Percentiles rank a stretch among this genome's conserved stretches.
These are phyloP conservation scores for Citrus mangshanensis DNA, from an alignment of 345 rosid species.

Conservation along the genomic window DNA sequence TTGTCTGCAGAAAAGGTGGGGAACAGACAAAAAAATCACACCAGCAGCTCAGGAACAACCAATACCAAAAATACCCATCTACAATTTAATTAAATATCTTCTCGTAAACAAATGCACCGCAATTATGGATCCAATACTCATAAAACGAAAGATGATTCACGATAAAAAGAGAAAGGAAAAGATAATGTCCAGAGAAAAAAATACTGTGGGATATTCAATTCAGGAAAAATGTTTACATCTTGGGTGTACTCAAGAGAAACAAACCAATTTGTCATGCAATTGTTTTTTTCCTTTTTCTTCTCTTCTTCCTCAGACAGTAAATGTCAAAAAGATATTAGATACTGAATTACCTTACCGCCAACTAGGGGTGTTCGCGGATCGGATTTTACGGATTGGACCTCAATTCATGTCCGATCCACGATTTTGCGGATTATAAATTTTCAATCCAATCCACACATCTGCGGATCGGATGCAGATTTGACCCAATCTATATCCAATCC, in stretches of 20 bases:
- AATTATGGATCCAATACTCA: background rate
- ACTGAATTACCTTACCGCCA: background rate
- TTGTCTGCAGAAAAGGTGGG: conserved; percentile 62
- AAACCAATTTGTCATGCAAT: too few species aligned
- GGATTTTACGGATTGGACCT: too few species aligned
- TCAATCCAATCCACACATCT: too few species aligned
- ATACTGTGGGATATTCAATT: background rate
- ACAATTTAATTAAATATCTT: background rate
- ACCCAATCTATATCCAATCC: too few species aligned
- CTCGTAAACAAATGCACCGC: background rate
- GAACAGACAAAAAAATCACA: background rate
- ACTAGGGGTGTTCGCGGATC: too few species aligned
- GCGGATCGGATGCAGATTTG: too few species aligned
- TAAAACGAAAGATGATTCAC: background rate
- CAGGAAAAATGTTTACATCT: background rate
- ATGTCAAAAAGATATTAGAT: background rate
- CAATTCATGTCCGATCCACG: too few species aligned
- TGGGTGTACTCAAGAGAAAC: background rate
- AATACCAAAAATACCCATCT: background rate
- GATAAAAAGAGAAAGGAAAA: background rate
- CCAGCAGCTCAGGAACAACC: background rate
- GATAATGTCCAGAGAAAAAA: background rate
- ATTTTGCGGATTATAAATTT: too few species aligned
- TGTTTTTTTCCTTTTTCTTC: too few species aligned
- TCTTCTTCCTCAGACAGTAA: background rate